Evolutionary conservation across 1,284 basidiomycete genomes (phyloP).

Genomic region (Cryptococcus jaspeensis): DNA sequence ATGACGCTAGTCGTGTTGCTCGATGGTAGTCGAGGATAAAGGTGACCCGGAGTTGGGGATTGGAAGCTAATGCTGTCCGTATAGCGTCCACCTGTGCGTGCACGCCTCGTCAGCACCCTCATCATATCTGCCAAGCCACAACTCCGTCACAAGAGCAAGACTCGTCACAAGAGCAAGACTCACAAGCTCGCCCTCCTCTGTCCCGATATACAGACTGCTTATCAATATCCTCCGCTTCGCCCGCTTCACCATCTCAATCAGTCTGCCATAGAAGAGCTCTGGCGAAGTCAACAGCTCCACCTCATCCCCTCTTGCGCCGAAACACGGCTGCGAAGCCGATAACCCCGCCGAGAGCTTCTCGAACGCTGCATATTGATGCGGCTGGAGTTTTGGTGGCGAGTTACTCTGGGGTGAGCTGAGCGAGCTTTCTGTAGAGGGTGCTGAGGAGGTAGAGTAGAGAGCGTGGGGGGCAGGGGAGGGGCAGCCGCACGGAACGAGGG

Average conservation of each 20-base stretch:
- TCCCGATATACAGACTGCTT: conserved; percentile 79
- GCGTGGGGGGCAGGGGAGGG: neutral
- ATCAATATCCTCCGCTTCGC: conserved; percentile 78
- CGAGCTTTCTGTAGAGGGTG: neutral
- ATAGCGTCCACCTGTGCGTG: conserved; percentile 66
- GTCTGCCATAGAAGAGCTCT: conserved; percentile 49
- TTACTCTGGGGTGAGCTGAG: neutral
- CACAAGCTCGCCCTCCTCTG: conserved; percentile 66
- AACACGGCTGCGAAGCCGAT: conserved; percentile 48
- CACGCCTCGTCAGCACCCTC: neutral
- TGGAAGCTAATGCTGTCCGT: conserved; percentile 60
- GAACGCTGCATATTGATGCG: conserved; percentile 34
- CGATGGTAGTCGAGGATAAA: conserved; percentile 87
- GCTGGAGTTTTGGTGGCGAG: conserved; percentile 9
- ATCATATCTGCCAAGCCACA: too few relatives aligned
- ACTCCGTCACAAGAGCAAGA: neutral
- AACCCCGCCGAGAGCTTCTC: conserved; percentile 27
- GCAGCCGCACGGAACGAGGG: too few relatives aligned
- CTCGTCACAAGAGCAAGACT: neutral
- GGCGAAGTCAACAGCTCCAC: conserved; percentile 52
- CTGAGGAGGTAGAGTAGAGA: neutral
- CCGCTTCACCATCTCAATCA: conserved; percentile 63
- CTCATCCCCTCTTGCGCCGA: conserved; percentile 49
- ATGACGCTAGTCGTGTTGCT: conserved; percentile 73
- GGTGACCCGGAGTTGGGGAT: conserved; percentile 65